Evolutionary conservation across 2,329 filamentous ascomycete species (phyloP).

Genomic region (Hypoxylon sp.): DNA sequence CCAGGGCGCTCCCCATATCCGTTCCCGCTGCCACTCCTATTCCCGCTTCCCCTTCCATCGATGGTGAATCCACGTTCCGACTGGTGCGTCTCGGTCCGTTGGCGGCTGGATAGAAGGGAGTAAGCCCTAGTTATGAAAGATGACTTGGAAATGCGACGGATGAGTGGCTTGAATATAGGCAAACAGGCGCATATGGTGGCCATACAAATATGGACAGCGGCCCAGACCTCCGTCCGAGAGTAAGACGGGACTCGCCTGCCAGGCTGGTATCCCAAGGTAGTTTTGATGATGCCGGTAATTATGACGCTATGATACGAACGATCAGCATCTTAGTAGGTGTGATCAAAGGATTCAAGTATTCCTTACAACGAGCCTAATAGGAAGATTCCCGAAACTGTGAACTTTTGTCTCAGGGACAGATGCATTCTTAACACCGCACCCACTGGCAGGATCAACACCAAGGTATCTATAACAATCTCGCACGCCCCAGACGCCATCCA

Average conservation of each 20-base stretch:
- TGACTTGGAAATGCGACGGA: conserved; percentile 27
- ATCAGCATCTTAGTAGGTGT: background rate
- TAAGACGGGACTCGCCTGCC: conserved; percentile 33
- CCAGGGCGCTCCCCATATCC: background rate
- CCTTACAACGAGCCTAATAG: conserved; percentile 43
- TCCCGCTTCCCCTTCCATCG: background rate
- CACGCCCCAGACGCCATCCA: conserved; percentile 40
- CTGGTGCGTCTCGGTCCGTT: conserved; percentile 1
- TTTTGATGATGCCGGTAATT: conserved; percentile 37
- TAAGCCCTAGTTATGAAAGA: conserved; percentile 17
- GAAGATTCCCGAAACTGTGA: conserved; percentile 39
- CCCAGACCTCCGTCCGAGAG: conserved; percentile 36
- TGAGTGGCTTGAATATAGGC: conserved; percentile 38
- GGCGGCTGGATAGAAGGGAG: conserved; percentile 3
- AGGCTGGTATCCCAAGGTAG: conserved; percentile 27
- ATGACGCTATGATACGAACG: conserved; percentile 18
- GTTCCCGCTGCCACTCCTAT: background rate
- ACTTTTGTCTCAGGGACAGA: conserved; percentile 31
- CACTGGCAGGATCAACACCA: conserved; percentile 44
- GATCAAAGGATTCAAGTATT: background rate
- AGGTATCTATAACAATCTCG: conserved; percentile 43
- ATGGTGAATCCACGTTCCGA: background rate
- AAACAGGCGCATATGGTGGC: conserved; percentile 44
- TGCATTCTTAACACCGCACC: conserved; percentile 39
- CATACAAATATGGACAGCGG: conserved; percentile 36